Base-by-base conservation (phyloP, 345 rosid genomes). In the Gossypium stocksii region DNA sequence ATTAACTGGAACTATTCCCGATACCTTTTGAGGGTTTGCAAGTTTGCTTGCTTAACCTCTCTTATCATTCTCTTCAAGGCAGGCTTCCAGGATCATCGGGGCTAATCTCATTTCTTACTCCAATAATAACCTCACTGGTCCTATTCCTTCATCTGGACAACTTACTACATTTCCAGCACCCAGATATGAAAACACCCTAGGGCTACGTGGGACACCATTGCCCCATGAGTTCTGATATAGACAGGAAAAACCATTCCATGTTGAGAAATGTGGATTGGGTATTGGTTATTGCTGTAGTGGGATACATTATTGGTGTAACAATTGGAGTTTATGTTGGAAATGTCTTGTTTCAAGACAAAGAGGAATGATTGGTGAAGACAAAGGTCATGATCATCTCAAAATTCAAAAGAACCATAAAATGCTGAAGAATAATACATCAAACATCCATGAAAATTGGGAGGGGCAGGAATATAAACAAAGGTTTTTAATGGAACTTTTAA, bases 81-180 rank as follows among this genome's bases (percentile, higher is more conserved):
- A 80, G 48, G 70, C 15, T 94, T 73, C 98, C 97, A 0, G 90
- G 87, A 20, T 77, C 97, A 7, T 75, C 92, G 8, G 93, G 91
- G n/a, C 41, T 81, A 23, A 89, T 94, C 48, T 80, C 97, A 54
- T 90, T 90, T 80, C 93, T 94, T 17, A 90, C 87, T 94, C 98
- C 2, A 90, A 89, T 79, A 94, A 94, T 78, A 85, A 90, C 75
- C 91, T 94, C 60, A 86, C 84, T 0, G 97, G 97, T 41, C 79
- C 81, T 44, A 92, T 94, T 74, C 98, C 97, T 74, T 84, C 85
- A 13, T 89, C 94, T 20, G 94, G 91, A 69, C 98, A 92, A 81
- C 90, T 92, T 12, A 88, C 90, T 12, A 90, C 97, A 14, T 94
- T 94, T 82, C 98, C 91, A 1, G 70, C 85, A 19, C 58, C 97